Evolutionary conservation across 495 filamentous ascomycete species (phyloP).

Genomic region (Trichocladium antarcticum): DNA sequence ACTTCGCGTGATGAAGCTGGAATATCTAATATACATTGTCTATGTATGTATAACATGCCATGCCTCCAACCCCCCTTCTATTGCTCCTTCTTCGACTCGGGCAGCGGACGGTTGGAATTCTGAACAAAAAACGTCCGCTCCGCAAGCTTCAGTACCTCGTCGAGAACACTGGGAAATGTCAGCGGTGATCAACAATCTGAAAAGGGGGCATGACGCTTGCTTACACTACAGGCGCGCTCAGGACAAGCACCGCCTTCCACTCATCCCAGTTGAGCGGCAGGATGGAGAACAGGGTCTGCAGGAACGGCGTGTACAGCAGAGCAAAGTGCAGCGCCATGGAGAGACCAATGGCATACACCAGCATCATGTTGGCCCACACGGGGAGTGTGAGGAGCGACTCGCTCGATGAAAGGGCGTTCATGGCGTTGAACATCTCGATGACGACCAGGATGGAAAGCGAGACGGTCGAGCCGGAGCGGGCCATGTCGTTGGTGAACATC

Average conservation of each 20-base stretch:
- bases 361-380: slow-evolving; percentile 92
- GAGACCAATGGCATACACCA: slow-evolving; percentile 85
- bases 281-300: slow-evolving; percentile 85
- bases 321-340: slow-evolving; percentile 97
- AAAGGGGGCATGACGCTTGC: slow-evolving; percentile 24
- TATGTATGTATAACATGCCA: slow-evolving; percentile 11
- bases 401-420: slow-evolving; percentile 94
- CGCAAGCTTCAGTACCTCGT: slow-evolving; percentile 73
- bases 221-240: slow-evolving; percentile 92
- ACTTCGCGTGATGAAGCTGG: neutral
- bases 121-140: slow-evolving; percentile 56
- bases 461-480: slow-evolving; percentile 88
- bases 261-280: slow-evolving; percentile 78
- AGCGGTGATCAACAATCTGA: slow-evolving; percentile 16
- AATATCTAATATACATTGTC: slow-evolving; percentile 16
- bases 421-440: slow-evolving; percentile 99
- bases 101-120: slow-evolving; percentile 17
- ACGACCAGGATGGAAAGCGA: slow-evolving; percentile 86
- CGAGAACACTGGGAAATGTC: slow-evolving; percentile 57
- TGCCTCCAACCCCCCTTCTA: slow-evolving; percentile 6
- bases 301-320: slow-evolving; percentile 81
- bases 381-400: slow-evolving; percentile 90
- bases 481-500: slow-evolving; percentile 85
- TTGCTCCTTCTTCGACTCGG: slow-evolving; percentile 36
- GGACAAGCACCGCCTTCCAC: slow-evolving; percentile 84